These are phyloP conservation scores for Phaeomoniella chlamydospora DNA, from an alignment of 2,329 filamentous ascomycete genomes.

Conservation along the genomic window DNA sequence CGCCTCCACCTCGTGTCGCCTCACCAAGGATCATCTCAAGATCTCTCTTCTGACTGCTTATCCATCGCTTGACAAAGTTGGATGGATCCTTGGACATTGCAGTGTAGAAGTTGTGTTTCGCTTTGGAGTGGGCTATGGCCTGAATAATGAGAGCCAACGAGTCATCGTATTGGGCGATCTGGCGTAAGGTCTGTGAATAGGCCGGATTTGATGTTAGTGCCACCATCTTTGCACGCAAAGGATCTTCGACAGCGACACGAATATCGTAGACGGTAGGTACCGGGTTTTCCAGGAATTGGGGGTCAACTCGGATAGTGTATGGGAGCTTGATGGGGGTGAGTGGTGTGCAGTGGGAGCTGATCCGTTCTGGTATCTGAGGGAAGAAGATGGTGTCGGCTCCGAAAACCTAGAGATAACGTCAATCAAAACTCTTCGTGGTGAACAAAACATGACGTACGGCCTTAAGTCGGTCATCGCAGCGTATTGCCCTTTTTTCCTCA, in stretches of 20 bases:
- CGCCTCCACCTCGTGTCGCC: constrained; percentile 44
- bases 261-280: constrained; percentile 81
- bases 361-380: constrained; percentile 68
- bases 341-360: constrained; percentile 62
- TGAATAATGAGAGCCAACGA: constrained; percentile 73
- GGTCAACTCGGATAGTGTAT: constrained; percentile 89
- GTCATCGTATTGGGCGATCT: constrained; percentile 67
- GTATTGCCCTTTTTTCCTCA: constrained; percentile 84
- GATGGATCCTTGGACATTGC: constrained; percentile 68
- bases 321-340: constrained; percentile 69
- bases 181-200: constrained; percentile 58
- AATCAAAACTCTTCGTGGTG: not conserved
- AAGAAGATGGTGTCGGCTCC: constrained; percentile 66
- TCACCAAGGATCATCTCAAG: constrained; percentile 80
- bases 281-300: constrained; percentile 59
- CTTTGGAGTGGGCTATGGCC: constrained; percentile 69
- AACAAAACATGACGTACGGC: constrained; percentile 38
- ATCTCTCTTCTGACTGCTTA: constrained; percentile 81
- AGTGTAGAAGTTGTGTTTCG: constrained; percentile 78
- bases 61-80: constrained; percentile 73
- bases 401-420: constrained; percentile 45
- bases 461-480: constrained; percentile 71
- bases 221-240: constrained; percentile 53
- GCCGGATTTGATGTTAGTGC: constrained; percentile 54
- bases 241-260: constrained; percentile 70